Base-by-base conservation (phyloP, 176 grass and related monocot species). In the Oryza australiensis region DNA sequence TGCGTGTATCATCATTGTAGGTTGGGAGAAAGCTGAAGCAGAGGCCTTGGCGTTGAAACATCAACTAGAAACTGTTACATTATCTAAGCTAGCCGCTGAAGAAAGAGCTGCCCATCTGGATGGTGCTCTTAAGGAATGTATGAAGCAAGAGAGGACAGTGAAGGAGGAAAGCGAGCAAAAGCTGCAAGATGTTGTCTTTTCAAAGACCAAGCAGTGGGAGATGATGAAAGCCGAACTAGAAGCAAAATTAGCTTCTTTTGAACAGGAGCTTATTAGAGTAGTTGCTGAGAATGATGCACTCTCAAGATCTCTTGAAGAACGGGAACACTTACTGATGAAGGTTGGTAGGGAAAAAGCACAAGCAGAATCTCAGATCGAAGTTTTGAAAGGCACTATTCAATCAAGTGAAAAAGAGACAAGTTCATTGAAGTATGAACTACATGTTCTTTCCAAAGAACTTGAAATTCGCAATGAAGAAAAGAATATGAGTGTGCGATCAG, bases 1-100 rank as follows among this genome's bases (percentile, higher is more conserved):
- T 60, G 8, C 9, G 0, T 60, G 22, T 3, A 60, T 3, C 55
- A 60, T 62, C 33, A 51, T 91, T 62, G 29, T 89, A 99, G 97
- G 97, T 94, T 99, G 97, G 97, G 97, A 99, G 84, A 99, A 96
- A 89, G 97, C 97, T 67, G 93, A 99, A 96, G 85, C 91, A 24
- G 97, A 99, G 81, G 91, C 97, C 30, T 90, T 91, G 0, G 89
- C 92, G 10, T 85, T 99, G 49, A 99, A 99, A 84, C 30, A 88
- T 88, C 97, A 99, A 85, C 87, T 99, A 59, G 97, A 99, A 89
- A 91, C 93, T 85, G 93, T 96, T 51, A 96, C 93, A 82, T 59
- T 99, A 15, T 88, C 87, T 72, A 99, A 94, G 72, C 83, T 99
- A 69, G 84, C 93, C 42, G 88, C 91, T 76, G 97, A 99, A 76